A percentile compares a stretch with the other conserved stretches of the same genome.
Evolutionary conservation across 1,284 basidiomycete species (phyloP).

Genomic region (Boletellus sp.): DNA sequence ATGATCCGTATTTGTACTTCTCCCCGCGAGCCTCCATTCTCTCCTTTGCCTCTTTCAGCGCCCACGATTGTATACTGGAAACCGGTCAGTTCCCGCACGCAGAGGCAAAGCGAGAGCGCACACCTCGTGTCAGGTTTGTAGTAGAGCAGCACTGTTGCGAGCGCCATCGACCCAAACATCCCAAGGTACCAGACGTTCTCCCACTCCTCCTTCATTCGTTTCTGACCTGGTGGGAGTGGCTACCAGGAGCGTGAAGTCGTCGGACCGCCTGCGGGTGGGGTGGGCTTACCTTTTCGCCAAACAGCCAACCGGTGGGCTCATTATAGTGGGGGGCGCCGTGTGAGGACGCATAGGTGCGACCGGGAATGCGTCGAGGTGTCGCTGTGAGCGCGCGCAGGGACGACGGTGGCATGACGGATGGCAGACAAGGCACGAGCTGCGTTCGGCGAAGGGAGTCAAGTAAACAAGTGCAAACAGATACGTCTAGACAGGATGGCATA

Average conservation of each 20-base stretch:
- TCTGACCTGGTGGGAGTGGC: conserved; percentile 77
- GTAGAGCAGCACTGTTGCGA: conserved; percentile 75
- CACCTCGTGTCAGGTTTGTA: conserved; percentile 97
- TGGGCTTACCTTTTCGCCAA: conserved; percentile 76
- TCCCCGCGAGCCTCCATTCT: conserved; percentile 89
- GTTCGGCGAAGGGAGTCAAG: background rate
- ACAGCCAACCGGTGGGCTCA: conserved; percentile 83
- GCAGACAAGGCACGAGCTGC: too few relatives aligned
- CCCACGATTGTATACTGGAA: conserved; percentile 83
- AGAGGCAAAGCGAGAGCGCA: conserved; percentile 28
- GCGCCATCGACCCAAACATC: conserved; percentile 85
- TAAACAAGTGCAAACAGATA: conserved; percentile 29
- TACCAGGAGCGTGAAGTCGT: conserved; percentile 29
- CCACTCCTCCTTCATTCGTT: conserved; percentile 85
- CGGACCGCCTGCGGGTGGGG: conserved; percentile 1
- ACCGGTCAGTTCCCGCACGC: background rate
- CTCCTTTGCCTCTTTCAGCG: conserved; percentile 80
- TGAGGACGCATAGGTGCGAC: conserved; percentile 55
- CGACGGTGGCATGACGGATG: conserved; percentile 32
- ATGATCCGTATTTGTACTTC: conserved; percentile 72
- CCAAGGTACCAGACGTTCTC: conserved; percentile 86
- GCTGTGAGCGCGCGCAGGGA: conserved; percentile 32
- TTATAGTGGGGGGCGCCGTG: conserved; percentile 81
- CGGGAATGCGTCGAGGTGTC: conserved; percentile 15
- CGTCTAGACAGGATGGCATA: conserved; percentile 56